phyloP scores from a whole-genome alignment of 108 stramenopile genomes.

The Nitzschia sp. region DNA sequence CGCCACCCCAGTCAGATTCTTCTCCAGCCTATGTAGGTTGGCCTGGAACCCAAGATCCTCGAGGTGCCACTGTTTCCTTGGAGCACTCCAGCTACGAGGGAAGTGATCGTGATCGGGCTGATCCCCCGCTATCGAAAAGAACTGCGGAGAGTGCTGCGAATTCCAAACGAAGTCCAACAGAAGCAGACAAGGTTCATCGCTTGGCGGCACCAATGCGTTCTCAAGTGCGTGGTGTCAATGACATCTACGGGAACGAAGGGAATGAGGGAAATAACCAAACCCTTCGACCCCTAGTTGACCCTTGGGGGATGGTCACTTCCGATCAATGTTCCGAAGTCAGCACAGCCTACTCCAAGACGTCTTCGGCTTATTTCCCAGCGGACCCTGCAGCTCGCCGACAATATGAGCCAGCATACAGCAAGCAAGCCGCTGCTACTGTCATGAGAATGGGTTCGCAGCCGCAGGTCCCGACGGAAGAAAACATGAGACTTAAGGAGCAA shows the following conservation, averaged over 20 bases:
- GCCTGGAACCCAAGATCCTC: conserved; percentile 77
- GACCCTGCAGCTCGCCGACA: conserved; percentile 21
- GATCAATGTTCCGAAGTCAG: conserved; percentile 24
- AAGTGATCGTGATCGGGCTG: conserved; percentile 15
- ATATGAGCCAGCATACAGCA: neutral
- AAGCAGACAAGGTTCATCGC: conserved; percentile 20
- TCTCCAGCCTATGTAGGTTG: conserved; percentile 55
- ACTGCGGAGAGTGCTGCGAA: conserved; percentile 1
- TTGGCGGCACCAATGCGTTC: conserved; percentile 7
- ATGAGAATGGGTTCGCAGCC: conserved; percentile 22
- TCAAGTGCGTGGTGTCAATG: conserved; percentile 6
- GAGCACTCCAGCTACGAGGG: conserved; percentile 66
- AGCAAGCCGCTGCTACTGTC: conserved; percentile 24
- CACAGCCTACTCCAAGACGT: conserved; percentile 44
- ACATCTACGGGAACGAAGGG: conserved; percentile 10
- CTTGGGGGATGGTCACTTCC: conserved; percentile 3
- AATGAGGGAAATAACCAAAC: neutral
- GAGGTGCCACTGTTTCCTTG: conserved; percentile 47
- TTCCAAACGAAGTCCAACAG: neutral
- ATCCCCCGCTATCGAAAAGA: neutral
- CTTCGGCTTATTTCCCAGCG: conserved; percentile 44
- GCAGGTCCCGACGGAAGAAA: conserved; percentile 45
- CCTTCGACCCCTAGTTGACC: neutral
- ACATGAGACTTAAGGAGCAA: conserved; percentile 43
- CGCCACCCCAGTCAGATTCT: conserved; percentile 29